Percentiles rank a stretch among this genome's conserved stretches.
phyloP scores from a whole-genome alignment of 2,329 filamentous ascomycete species.

The Tolypocladium tundrense region DNA sequence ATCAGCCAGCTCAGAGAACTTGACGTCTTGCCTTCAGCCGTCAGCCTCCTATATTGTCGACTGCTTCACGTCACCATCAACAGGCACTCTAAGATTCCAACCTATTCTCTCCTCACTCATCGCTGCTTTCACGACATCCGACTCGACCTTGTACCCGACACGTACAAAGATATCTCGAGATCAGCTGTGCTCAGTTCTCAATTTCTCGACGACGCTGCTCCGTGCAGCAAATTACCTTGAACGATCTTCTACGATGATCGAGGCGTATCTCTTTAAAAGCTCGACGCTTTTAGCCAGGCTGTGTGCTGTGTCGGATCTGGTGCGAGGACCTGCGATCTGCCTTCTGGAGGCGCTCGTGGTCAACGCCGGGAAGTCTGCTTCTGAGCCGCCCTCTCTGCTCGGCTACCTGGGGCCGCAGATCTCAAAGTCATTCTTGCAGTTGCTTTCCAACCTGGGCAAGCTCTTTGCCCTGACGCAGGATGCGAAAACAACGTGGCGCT shows the following conservation, averaged over 20 bases:
- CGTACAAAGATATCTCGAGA: slow-evolving; percentile 43
- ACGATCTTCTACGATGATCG: slow-evolving; percentile 53
- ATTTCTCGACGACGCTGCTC: slow-evolving; percentile 60
- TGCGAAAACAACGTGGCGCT: slow-evolving; percentile 66
- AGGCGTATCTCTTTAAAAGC: slow-evolving; percentile 71
- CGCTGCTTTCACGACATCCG: slow-evolving; percentile 31
- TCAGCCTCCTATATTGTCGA: slow-evolving; percentile 69
- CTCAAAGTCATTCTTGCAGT: slow-evolving; percentile 72
- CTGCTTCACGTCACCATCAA: slow-evolving; percentile 62
- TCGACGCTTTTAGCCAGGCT: slow-evolving; percentile 67
- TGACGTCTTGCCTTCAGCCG: slow-evolving; percentile 54
- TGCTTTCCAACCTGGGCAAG: slow-evolving; percentile 66
- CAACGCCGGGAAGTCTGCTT: slow-evolving; percentile 51
- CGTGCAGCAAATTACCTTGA: slow-evolving; percentile 56
- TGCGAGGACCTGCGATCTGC: slow-evolving; percentile 54
- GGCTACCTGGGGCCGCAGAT: slow-evolving; percentile 77
- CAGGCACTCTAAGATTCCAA: slow-evolving; percentile 63
- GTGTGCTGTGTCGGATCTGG: slow-evolving; percentile 58
- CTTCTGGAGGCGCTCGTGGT: slow-evolving; percentile 66
- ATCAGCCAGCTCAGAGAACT: slow-evolving; percentile 29
- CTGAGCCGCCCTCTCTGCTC: slow-evolving; percentile 88
- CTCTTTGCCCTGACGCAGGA: slow-evolving; percentile 58
- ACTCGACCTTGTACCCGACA: slow-evolving; percentile 51
- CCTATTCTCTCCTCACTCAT: slow-evolving; percentile 65
- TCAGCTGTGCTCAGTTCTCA: slow-evolving; percentile 55